These are phyloP conservation scores for Brassica hybrid DNA, from an alignment of 441 rosid genomes.

Conservation along the genomic window DNA sequence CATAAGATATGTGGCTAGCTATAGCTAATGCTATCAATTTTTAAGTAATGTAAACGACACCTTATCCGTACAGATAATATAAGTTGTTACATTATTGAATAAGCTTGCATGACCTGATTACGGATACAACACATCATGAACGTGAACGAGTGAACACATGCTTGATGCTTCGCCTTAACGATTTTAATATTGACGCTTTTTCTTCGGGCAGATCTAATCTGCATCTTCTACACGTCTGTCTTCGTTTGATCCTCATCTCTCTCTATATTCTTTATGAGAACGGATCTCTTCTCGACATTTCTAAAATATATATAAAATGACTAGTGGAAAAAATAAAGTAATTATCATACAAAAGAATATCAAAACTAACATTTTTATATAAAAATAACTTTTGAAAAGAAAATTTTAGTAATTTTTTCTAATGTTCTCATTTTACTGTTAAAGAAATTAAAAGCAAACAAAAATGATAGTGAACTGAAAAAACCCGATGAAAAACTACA, in stretches of 20 bases:
- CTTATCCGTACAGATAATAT: neutral
- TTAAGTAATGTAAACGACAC: neutral
- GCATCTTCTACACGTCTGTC: constrained; percentile 13
- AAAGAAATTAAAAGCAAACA: too few relatives aligned
- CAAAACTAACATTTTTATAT: too few relatives aligned
- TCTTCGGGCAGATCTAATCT: constrained; percentile 15
- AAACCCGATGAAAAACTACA: too few relatives aligned
- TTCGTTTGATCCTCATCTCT: neutral
- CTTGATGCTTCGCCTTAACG: neutral
- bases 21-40: neutral
- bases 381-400: neutral
- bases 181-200: constrained; percentile 23
- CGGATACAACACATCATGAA: constrained; percentile 6
- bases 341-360: neutral
- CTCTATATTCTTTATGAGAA: neutral
- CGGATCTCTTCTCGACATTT: neutral
- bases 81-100: constrained; percentile 8
- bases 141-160: neutral
- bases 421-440: neutral
- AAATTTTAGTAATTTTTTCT: neutral
- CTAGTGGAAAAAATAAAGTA: neutral
- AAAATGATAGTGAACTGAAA: too few relatives aligned
- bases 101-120: constrained; percentile 17
- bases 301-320: neutral
- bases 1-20: constrained; percentile 10